phyloP scores from a whole-genome alignment of 108 stramenopile species.

The Skeletonema costatum region DNA sequence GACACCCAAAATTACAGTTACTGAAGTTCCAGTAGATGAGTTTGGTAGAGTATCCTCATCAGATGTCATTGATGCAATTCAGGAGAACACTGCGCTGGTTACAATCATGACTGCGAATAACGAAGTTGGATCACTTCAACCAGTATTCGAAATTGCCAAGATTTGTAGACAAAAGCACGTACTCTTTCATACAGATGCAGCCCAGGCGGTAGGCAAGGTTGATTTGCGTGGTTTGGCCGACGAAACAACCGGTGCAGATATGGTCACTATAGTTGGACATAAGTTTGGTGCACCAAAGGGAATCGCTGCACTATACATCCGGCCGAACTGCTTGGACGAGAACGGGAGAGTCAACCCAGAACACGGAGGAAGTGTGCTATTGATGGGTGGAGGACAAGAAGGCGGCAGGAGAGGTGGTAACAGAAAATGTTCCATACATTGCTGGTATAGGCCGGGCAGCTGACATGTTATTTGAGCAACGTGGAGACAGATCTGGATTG shows the following conservation, averaged over 20 bases:
- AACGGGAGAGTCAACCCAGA: constrained; percentile 32
- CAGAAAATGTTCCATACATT: constrained; percentile 95
- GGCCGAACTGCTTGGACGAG: constrained; percentile 61
- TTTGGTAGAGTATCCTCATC: constrained; percentile 75
- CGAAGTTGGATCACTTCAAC: constrained; percentile 94
- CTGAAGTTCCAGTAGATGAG: constrained; percentile 82
- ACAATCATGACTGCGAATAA: constrained; percentile 98
- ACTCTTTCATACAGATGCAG: constrained; percentile 96
- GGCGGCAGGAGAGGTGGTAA: constrained; percentile 91
- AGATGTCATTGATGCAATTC: constrained; percentile 75
- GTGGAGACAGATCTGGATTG: constrained; percentile 27
- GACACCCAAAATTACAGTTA: constrained; percentile 57
- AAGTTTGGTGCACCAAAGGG: constrained; percentile 98
- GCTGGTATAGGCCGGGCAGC: constrained; percentile 89
- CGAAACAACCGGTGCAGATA: constrained; percentile 72
- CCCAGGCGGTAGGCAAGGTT: constrained; percentile 94
- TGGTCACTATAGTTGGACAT: constrained; percentile 97
- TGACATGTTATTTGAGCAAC: constrained; percentile 38
- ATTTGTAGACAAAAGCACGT: constrained; percentile 70
- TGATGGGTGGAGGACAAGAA: constrained; percentile 87
- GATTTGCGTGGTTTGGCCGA: constrained; percentile 61
- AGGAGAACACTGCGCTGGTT: constrained; percentile 79
- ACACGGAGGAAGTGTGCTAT: constrained; percentile 54
- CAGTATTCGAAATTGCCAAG: constrained; percentile 73
- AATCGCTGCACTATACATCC: constrained; percentile 90